Conservation (phyloP, 805 yeast genomes). For the Candida nitratophila region DNA sequence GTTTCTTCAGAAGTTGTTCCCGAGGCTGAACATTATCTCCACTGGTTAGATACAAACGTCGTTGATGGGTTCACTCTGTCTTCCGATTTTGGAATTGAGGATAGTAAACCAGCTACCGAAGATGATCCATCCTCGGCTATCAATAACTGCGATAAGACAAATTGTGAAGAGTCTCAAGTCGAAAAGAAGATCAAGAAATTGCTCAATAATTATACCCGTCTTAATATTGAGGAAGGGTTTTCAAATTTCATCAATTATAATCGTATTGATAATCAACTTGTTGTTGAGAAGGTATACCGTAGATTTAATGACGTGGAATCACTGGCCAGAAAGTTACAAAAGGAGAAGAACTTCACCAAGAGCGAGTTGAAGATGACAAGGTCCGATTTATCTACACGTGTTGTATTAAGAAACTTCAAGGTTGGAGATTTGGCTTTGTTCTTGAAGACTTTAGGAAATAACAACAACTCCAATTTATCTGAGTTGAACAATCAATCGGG, state of each 20-base stretch:
- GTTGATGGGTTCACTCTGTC: conserved; percentile 17
- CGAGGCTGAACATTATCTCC: conserved; percentile 30
- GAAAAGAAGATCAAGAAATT: conserved; percentile 15
- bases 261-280: conserved; percentile 17
- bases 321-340: conserved; percentile 77
- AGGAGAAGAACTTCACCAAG: conserved; percentile 51
- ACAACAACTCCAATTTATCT: background rate
- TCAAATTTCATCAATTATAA: conserved; percentile 20
- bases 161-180: conserved; percentile 14
- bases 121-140: conserved; percentile 1
- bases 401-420: conserved; percentile 62
- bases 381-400: conserved; percentile 37
- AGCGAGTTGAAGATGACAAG: conserved; percentile 36
- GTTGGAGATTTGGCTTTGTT: conserved; percentile 76
- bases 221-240: conserved; percentile 27
- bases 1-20: conserved; percentile 28
- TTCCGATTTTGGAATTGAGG: conserved; percentile 19
- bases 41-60: conserved; percentile 41
- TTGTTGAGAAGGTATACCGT: conserved; percentile 42
- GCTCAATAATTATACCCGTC: conserved; percentile 9
- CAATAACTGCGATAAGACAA: background rate
- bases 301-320: conserved; percentile 87
- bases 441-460: conserved; percentile 50
- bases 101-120: background rate
- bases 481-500: too few species aligned